These are phyloP conservation scores for Suhomyces taliae DNA, from an alignment of 1,139 yeast genomes.

Conservation along the genomic window DNA sequence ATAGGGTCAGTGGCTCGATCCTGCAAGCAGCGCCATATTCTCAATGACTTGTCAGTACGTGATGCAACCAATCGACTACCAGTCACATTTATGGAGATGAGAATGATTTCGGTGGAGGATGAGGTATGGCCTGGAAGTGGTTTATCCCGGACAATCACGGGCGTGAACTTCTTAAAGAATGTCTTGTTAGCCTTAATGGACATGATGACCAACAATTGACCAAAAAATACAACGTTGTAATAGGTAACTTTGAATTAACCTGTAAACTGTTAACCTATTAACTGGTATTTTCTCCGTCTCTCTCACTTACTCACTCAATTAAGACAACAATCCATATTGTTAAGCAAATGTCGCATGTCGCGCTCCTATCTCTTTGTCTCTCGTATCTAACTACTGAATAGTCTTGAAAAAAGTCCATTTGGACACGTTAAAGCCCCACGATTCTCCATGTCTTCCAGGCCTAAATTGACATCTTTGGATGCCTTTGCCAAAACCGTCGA, in stretches of 20 bases:
- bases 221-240: no score
- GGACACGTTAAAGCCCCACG: background rate
- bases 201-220: background rate
- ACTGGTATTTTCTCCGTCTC: no score
- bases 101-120: conserved; percentile 32
- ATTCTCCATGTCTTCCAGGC: conserved; percentile 15
- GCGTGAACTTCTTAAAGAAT: conserved; percentile 25
- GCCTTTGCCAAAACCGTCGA: conserved; percentile 94
- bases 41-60: conserved; percentile 46
- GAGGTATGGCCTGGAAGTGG: conserved; percentile 28
- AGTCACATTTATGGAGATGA: conserved; percentile 34
- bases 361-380: background rate
- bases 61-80: conserved; percentile 49
- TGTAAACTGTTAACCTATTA: no score
- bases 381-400: background rate
- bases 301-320: no score
- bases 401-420: background rate
- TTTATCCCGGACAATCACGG: conserved; percentile 25
- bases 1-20: conserved; percentile 35
- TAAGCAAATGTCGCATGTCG: background rate
- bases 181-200: conserved; percentile 6
- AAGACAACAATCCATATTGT: no score
- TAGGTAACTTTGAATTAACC: no score
- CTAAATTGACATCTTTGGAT: conserved; percentile 66
- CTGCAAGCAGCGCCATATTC: conserved; percentile 41